Conservation (phyloP, 2,329 filamentous ascomycete species). For the Hymenoscyphus linearis region DNA sequence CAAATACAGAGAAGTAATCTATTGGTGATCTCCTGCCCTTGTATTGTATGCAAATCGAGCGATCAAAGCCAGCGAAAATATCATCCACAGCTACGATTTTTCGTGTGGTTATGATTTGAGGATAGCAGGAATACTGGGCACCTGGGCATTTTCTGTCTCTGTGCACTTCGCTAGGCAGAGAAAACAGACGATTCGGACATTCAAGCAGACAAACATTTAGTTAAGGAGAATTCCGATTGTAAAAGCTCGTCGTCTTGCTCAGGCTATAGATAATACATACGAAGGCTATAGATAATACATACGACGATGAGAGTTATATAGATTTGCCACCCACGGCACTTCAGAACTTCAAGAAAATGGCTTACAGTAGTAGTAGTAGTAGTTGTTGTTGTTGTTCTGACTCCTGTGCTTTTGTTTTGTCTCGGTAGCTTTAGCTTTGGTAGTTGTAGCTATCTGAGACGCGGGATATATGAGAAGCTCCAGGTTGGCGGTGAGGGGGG, state of each 20-base stretch:
- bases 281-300: constrained; percentile 11
- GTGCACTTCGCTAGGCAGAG: background rate
- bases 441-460: too few relatives aligned
- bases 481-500: too few relatives aligned
- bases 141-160: background rate
- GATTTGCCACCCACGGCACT: constrained; percentile 10
- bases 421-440: too few relatives aligned
- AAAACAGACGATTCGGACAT: background rate
- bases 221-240: background rate
- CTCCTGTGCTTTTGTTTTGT: too few relatives aligned
- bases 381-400: too few relatives aligned
- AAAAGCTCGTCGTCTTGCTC: background rate
- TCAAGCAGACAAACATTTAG: background rate
- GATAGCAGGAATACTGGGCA: background rate
- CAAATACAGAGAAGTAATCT: constrained; percentile 47
- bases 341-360: constrained; percentile 10
- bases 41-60: constrained; percentile 44
- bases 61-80: constrained; percentile 40
- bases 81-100: constrained; percentile 38
- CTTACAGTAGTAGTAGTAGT: constrained; percentile 8
- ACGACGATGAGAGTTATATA: constrained; percentile 13
- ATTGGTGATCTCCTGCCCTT: constrained; percentile 51
- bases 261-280: too few relatives aligned
- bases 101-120: constrained; percentile 8
- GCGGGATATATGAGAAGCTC: too few relatives aligned